A percentile compares a stretch with the other conserved stretches of the same genome.
These are phyloP conservation scores for Pythium biforme DNA, from an alignment of 352 stramenopile genomes.

Conservation along the genomic window DNA sequence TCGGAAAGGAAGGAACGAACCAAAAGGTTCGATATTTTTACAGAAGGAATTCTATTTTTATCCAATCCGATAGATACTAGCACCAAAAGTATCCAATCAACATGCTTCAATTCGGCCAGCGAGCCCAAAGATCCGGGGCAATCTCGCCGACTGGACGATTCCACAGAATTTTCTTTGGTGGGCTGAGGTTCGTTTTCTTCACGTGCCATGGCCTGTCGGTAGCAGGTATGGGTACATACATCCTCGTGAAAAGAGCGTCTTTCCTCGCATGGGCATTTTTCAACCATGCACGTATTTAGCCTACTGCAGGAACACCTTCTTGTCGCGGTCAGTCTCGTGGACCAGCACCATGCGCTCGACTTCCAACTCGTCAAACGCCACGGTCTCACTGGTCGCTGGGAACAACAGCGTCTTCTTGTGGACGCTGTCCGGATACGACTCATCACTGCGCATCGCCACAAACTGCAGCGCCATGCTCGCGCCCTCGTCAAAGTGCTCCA, in stretches of 20 bases:
- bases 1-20: neutral
- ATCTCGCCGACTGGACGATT: too few relatives aligned
- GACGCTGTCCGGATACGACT: slow-evolving; percentile 13
- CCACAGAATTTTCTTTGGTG: too few relatives aligned
- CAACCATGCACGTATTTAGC: too few relatives aligned
- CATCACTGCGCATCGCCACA: slow-evolving; percentile 5
- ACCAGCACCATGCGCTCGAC: slow-evolving; percentile 17
- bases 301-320: neutral
- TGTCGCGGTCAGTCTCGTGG: neutral
- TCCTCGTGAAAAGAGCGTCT: too few relatives aligned
- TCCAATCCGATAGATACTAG: neutral
- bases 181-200: too few relatives aligned
- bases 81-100: too few relatives aligned
- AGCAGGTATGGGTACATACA: too few relatives aligned
- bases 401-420: slow-evolving; percentile 20
- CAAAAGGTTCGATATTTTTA: neutral
- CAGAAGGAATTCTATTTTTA: neutral
- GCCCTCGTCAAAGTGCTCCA: slow-evolving; percentile 7
- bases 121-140: too few relatives aligned
- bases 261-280: too few relatives aligned
- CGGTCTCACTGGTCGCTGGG: slow-evolving; percentile 2
- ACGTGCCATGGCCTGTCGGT: too few relatives aligned
- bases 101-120: too few relatives aligned
- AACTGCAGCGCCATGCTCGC: slow-evolving; percentile 15
- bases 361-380: slow-evolving; percentile 10